Conservation (phyloP, 129 eudicot genomes). For the Centaurea solstitialis region DNA sequence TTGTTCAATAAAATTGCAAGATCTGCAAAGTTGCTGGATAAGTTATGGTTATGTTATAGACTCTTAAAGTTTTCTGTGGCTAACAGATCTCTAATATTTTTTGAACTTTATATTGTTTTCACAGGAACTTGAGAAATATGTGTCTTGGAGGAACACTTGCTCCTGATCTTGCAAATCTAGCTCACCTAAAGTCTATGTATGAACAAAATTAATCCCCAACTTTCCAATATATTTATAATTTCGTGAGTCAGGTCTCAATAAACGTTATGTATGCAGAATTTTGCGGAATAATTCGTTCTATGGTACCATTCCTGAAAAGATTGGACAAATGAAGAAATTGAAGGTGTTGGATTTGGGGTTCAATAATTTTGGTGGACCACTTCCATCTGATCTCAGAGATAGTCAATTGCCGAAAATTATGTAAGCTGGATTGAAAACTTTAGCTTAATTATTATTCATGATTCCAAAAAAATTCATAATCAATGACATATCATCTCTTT, state of each 20-base stretch:
- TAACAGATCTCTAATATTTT: background rate
- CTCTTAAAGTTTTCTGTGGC: background rate
- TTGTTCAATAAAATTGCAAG: background rate
- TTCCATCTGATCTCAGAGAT: constrained; percentile 45
- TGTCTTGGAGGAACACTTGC: constrained; percentile 77
- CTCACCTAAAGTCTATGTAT: constrained; percentile 73
- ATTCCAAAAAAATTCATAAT: constrained; percentile 1
- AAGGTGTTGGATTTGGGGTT: constrained; percentile 64
- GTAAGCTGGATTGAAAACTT: constrained; percentile 45
- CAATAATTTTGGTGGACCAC: constrained; percentile 59
- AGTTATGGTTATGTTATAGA: background rate
- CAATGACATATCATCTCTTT: background rate
- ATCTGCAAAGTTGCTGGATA: constrained; percentile 1
- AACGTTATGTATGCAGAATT: constrained; percentile 43
- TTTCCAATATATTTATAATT: background rate
- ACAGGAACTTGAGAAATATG: constrained; percentile 66
- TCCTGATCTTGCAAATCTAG: constrained; percentile 59
- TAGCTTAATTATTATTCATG: background rate
- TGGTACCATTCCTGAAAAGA: constrained; percentile 65
- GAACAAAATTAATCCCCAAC: constrained; percentile 13
- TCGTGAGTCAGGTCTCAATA: constrained; percentile 1
- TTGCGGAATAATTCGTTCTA: constrained; percentile 74
- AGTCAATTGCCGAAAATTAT: constrained; percentile 38
- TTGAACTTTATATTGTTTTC: constrained; percentile 12
- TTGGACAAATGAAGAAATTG: constrained; percentile 51